Evolutionary conservation across 805 yeast genomes (phyloP).

Genomic region (Osmozyma mogii): DNA sequence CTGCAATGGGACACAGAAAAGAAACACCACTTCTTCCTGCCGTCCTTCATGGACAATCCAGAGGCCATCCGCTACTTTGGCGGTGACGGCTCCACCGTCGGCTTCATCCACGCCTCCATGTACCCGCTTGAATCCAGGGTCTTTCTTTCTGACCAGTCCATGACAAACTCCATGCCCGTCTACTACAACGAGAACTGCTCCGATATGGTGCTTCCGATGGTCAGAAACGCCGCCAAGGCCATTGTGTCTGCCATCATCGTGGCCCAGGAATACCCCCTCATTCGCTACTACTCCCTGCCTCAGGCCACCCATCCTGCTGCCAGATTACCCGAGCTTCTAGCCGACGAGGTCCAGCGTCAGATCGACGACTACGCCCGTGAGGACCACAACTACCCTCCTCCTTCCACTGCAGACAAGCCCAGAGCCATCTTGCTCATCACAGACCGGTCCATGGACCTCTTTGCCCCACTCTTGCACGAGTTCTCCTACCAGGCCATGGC

Average conservation of each 20-base stretch:
- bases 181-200: conserved; percentile 61
- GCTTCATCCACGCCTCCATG: conserved; percentile 30
- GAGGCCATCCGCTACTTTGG: conserved; percentile 24
- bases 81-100: conserved; percentile 21
- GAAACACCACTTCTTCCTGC: conserved; percentile 12
- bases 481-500: conserved; percentile 90
- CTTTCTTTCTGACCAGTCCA: conserved; percentile 53
- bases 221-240: conserved; percentile 52
- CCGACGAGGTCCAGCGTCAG: conserved; percentile 59
- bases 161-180: conserved; percentile 55
- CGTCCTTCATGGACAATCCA: conserved; percentile 22
- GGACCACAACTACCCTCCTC: conserved; percentile 58
- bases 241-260: conserved; percentile 66
- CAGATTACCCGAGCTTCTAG: conserved; percentile 59
- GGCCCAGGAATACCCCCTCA: conserved; percentile 83
- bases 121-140: conserved; percentile 64
- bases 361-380: conserved; percentile 70
- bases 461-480: conserved; percentile 82
- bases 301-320: conserved; percentile 46
- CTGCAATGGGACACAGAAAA: conserved; percentile 18
- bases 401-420: conserved; percentile 44
- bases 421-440: conserved; percentile 67
- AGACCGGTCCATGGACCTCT: conserved; percentile 78
- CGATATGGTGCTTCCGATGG: conserved; percentile 51
- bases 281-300: conserved; percentile 59